These are phyloP conservation scores for Lactarius sanguifluus DNA, from an alignment of 768 basidiomycete genomes.

Conservation along the genomic window DNA sequence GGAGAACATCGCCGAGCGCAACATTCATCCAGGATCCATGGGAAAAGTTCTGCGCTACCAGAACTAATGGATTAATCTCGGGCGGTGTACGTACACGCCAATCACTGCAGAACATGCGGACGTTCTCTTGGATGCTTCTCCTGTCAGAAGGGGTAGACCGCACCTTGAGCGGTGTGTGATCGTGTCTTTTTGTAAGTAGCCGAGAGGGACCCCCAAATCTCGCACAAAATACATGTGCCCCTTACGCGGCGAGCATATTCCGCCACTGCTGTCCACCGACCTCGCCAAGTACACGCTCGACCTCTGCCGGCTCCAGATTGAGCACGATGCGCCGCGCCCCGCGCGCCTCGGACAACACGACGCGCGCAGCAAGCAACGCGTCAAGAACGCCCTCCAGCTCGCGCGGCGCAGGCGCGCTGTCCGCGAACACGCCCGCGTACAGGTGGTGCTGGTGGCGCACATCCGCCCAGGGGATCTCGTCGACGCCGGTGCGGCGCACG, in stretches of 20 bases:
- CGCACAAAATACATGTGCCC: background rate
- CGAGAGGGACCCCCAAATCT: background rate
- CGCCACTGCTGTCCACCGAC: constrained; percentile 72
- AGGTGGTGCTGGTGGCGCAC: constrained; percentile 76
- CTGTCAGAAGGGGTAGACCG: constrained; percentile 6
- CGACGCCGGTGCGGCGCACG: constrained; percentile 78
- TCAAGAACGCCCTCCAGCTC: constrained; percentile 76
- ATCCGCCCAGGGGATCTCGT: constrained; percentile 84
- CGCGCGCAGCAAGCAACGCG: constrained; percentile 73
- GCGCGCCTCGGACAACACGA: constrained; percentile 67
- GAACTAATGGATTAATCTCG: background rate
- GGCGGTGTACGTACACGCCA: constrained; percentile 3
- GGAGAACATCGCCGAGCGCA: background rate
- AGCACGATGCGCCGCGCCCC: constrained; percentile 72
- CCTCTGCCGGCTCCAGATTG: constrained; percentile 82
- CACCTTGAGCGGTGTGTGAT: constrained; percentile 2
- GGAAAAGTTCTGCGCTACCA: background rate
- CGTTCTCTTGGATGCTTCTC: constrained; percentile 5
- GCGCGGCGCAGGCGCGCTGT: constrained; percentile 54
- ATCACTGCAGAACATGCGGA: background rate
- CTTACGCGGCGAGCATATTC: constrained; percentile 41
- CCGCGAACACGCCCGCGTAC: constrained; percentile 63
- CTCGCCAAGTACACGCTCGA: constrained; percentile 82
- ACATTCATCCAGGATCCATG: background rate
- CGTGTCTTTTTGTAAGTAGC: background rate